phyloP scores from a whole-genome alignment of 2,329 filamentous ascomycete genomes.

The Ophiostoma sp. region DNA sequence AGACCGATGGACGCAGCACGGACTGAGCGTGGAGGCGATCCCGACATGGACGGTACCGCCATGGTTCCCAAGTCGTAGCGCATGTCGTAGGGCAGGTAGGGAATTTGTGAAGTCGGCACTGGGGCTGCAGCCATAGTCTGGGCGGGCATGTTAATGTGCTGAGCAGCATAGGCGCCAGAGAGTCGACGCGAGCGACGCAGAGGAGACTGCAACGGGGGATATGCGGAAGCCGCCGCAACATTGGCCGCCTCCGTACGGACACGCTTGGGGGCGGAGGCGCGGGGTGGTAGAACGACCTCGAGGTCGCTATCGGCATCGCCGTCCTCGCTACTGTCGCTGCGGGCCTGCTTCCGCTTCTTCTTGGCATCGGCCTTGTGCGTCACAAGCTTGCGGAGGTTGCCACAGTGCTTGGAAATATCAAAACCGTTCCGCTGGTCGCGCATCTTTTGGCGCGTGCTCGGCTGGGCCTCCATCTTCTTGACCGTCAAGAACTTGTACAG shows the following conservation, averaged over 20 bases:
- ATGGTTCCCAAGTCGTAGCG: not conserved
- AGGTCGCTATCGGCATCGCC: not conserved
- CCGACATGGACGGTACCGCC: not conserved
- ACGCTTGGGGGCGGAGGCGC: not conserved
- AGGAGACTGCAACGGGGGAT: not conserved
- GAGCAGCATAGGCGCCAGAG: not conserved
- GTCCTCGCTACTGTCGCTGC: not conserved
- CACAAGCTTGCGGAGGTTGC: slow-evolving; percentile 25
- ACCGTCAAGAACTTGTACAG: slow-evolving; percentile 33
- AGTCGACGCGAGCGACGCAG: slow-evolving; percentile 19
- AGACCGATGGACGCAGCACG: not conserved
- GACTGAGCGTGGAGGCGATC: not conserved
- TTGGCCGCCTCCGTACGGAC: not conserved
- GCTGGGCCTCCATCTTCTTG: slow-evolving; percentile 30
- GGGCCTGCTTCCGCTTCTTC: slow-evolving; percentile 13
- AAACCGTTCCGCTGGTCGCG: slow-evolving; percentile 28
- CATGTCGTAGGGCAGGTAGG: not conserved
- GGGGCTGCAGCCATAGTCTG: not conserved
- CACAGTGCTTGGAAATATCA: slow-evolving; percentile 29
- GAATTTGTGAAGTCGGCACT: not conserved
- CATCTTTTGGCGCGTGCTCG: slow-evolving; percentile 22
- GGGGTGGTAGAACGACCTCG: not conserved
- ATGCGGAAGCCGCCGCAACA: not conserved
- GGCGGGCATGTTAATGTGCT: not conserved
- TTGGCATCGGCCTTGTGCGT: not conserved